Percentiles rank a stretch among this genome's conserved stretches.
These are phyloP conservation scores for Phytophthora agathidicida DNA, from an alignment of 352 stramenopile genomes.

Conservation along the genomic window DNA sequence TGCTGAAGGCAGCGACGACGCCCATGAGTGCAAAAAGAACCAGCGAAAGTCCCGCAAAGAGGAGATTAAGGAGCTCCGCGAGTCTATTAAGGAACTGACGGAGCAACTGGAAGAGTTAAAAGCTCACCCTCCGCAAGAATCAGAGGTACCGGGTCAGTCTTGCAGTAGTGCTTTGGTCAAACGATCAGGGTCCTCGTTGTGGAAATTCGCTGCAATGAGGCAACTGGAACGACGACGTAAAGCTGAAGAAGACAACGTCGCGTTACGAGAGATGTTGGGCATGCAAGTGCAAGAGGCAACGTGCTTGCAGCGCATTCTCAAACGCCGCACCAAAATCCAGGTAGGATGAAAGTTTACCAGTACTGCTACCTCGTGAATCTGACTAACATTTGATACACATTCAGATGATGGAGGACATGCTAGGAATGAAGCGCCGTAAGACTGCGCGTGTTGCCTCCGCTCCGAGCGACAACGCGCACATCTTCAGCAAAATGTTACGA, in stretches of 20 bases:
- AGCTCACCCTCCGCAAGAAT: not conserved
- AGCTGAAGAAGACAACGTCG: constrained; percentile 32
- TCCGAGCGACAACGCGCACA: not conserved
- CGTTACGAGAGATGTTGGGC: constrained; percentile 25
- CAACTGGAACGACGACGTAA: constrained; percentile 19
- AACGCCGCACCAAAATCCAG: constrained; percentile 32
- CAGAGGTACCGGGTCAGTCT: not conserved
- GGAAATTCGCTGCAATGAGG: constrained; percentile 24
- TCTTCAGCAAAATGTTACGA: constrained; percentile 25
- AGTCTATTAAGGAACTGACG: constrained; percentile 7
- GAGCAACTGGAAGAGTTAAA: constrained; percentile 13
- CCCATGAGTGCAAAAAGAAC: not conserved
- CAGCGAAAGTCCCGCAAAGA: constrained; percentile 18
- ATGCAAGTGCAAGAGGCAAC: constrained; percentile 31
- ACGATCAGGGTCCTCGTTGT: constrained; percentile 5
- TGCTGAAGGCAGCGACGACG: too few species aligned
- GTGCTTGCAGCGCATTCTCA: constrained; percentile 36
- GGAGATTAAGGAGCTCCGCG: constrained; percentile 1
- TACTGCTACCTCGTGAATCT: not conserved
- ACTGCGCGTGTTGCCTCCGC: not conserved
- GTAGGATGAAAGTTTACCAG: not conserved
- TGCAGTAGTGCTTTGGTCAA: not conserved
- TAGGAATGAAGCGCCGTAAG: constrained; percentile 14
- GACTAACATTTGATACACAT: not conserved
- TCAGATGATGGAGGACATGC: constrained; percentile 17